phyloP scores from a whole-genome alignment of 768 basidiomycete species.

The Inosperma sp. region DNA sequence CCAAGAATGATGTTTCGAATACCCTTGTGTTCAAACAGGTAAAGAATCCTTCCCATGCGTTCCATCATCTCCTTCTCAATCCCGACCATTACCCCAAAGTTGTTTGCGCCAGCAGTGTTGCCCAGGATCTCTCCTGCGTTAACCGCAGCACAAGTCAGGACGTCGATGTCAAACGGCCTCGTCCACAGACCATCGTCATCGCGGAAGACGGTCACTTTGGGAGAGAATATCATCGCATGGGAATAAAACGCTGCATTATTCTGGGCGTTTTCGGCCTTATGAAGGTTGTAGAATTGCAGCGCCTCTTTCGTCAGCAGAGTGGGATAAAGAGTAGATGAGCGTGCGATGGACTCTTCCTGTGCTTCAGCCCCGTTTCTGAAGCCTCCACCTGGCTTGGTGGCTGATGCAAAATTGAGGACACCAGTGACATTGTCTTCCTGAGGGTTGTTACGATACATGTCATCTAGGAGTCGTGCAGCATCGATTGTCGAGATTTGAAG shows the following conservation, averaged over 20 bases:
- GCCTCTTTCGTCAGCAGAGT: slow-evolving; percentile 54
- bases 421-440: slow-evolving; percentile 39
- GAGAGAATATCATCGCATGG: slow-evolving; percentile 77
- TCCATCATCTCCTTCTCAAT: slow-evolving; percentile 59
- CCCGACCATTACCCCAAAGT: slow-evolving; percentile 26
- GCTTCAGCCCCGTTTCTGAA: slow-evolving; percentile 70
- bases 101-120: slow-evolving; percentile 13
- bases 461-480: slow-evolving; percentile 43
- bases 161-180: slow-evolving; percentile 55
- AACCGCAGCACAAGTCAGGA: slow-evolving; percentile 71
- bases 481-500: slow-evolving; percentile 62
- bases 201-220: slow-evolving; percentile 56
- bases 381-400: slow-evolving; percentile 71
- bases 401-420: slow-evolving; percentile 73
- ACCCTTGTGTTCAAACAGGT: slow-evolving; percentile 53
- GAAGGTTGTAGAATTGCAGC: slow-evolving; percentile 58
- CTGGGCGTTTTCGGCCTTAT: slow-evolving; percentile 39
- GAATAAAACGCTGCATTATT: slow-evolving; percentile 54
- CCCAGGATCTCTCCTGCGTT: slow-evolving; percentile 52
- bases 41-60: slow-evolving; percentile 62
- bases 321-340: slow-evolving; percentile 65
- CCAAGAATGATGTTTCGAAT: slow-evolving; percentile 58
- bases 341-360: slow-evolving; percentile 78
- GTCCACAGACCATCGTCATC: slow-evolving; percentile 56
- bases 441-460: slow-evolving; percentile 16